Evolutionary conservation across 1,139 yeast genomes (phyloP).

Genomic region (Taphrina pruni): DNA sequence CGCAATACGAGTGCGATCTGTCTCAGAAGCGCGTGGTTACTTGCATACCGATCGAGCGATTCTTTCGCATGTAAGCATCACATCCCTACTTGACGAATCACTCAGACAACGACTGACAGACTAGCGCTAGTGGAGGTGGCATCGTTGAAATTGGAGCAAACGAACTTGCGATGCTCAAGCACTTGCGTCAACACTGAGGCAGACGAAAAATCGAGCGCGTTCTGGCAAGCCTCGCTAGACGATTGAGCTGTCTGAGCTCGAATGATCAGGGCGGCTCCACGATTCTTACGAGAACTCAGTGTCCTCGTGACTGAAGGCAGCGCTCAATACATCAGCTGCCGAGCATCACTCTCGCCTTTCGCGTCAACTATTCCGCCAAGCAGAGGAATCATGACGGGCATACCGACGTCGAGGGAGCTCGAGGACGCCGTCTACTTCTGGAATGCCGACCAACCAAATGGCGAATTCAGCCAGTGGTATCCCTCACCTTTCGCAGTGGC

Average conservation of each 20-base stretch:
- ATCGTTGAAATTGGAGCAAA: constrained; percentile 34
- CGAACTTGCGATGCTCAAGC: constrained; percentile 22
- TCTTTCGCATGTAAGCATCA: constrained; percentile 30
- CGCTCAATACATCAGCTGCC: background rate
- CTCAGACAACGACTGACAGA: background rate
- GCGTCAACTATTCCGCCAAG: background rate
- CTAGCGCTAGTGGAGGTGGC: constrained; percentile 35
- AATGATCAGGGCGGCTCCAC: constrained; percentile 9
- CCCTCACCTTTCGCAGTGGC: background rate
- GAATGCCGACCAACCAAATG: constrained; percentile 23
- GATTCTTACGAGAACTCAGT: background rate
- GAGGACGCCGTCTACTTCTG: constrained; percentile 11
- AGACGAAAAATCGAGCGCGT: background rate
- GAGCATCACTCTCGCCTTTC: background rate
- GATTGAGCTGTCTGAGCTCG: background rate
- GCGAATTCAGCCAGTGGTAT: constrained; percentile 18
- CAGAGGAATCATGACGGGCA: background rate
- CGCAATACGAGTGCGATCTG: constrained; percentile 40
- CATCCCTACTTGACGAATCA: background rate
- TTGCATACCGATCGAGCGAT: constrained; percentile 36
- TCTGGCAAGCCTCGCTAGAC: background rate
- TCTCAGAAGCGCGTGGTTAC: constrained; percentile 25
- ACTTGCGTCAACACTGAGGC: background rate
- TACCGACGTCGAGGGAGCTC: background rate
- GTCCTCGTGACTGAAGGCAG: constrained; percentile 8